These are phyloP conservation scores for Cystobasidiopsis lactophilus DNA, from an alignment of 768 basidiomycete species.

Conservation along the genomic window DNA sequence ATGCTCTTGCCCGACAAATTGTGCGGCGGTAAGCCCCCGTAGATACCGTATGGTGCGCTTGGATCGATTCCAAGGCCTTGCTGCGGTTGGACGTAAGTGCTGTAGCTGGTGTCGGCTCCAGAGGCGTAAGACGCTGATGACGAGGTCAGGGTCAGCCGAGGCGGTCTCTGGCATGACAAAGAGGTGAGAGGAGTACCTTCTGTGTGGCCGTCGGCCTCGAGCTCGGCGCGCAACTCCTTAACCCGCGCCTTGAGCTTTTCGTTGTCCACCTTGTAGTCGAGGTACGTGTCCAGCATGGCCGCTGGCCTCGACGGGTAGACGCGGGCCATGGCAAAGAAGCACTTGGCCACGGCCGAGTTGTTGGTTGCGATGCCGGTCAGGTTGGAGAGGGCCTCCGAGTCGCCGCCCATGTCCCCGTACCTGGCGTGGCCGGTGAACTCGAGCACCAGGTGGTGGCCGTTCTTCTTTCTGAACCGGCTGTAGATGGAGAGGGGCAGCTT, in stretches of 20 bases:
- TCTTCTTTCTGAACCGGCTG: conserved; percentile 15
- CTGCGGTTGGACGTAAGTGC: no score
- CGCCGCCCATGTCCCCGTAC: conserved; percentile 1
- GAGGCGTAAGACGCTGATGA: no score
- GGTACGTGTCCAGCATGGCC: conserved; percentile 36
- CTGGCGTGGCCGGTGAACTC: conserved; percentile 4
- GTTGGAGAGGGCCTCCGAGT: not conserved
- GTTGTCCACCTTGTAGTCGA: conserved; percentile 77
- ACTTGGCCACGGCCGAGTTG: conserved; percentile 24
- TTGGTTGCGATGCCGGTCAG: conserved; percentile 10
- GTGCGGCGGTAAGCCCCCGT: no score
- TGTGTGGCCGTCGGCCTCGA: conserved; percentile 14
- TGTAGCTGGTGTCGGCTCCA: no score
- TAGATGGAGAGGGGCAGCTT: conserved; percentile 14
- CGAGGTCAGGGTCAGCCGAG: no score
- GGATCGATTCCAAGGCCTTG: no score
- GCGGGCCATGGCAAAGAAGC: conserved; percentile 51
- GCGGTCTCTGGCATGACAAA: no score
- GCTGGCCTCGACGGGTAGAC: conserved; percentile 54
- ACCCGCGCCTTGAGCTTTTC: conserved; percentile 45
- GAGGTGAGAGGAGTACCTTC: no score
- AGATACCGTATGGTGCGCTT: no score
- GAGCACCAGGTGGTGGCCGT: conserved; percentile 10
- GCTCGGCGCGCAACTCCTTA: conserved; percentile 17
- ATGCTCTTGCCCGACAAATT: no score